Evolutionary conservation across 2,329 filamentous ascomycete genomes (phyloP).

Genomic region (Fonsecaea monophora): DNA sequence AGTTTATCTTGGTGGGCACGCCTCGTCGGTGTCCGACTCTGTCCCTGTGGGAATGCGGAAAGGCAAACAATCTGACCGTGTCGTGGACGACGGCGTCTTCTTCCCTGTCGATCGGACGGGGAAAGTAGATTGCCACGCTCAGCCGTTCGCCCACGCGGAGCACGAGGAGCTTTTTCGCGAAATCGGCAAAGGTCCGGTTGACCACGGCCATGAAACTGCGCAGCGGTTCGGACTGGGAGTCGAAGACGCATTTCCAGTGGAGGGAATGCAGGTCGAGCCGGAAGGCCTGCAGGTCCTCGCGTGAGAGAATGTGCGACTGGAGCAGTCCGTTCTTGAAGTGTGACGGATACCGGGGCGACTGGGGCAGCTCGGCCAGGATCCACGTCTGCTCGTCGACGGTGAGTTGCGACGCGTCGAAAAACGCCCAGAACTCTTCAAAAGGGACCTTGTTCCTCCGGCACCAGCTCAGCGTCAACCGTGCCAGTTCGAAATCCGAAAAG

Average conservation of each 20-base stretch:
- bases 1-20: constrained; percentile 14
- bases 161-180: constrained; percentile 13
- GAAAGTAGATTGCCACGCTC: constrained; percentile 16
- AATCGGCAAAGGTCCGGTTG: constrained; percentile 3
- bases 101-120: constrained; percentile 10
- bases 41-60: constrained; percentile 16
- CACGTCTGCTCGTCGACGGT: constrained; percentile 11
- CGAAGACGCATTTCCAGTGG: constrained; percentile 17
- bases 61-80: constrained; percentile 12
- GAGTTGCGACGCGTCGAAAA: neutral
- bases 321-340: constrained; percentile 12
- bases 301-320: constrained; percentile 6
- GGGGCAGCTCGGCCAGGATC: constrained; percentile 11
- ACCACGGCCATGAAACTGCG: constrained; percentile 8
- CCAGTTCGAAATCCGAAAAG: constrained; percentile 16
- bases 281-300: constrained; percentile 7
- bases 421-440: constrained; percentile 16
- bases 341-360: constrained; percentile 6
- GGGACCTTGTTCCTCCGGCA: constrained; percentile 9
- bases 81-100: constrained; percentile 11
- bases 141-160: constrained; percentile 8
- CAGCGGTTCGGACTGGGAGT: constrained; percentile 9
- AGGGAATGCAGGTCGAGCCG: constrained; percentile 7
- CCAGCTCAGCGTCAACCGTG: constrained; percentile 5
- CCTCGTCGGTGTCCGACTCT: constrained; percentile 10